Evolutionary conservation across 2,329 filamentous ascomycete genomes (phyloP).

Genomic region (Penicillium hesseltinei): DNA sequence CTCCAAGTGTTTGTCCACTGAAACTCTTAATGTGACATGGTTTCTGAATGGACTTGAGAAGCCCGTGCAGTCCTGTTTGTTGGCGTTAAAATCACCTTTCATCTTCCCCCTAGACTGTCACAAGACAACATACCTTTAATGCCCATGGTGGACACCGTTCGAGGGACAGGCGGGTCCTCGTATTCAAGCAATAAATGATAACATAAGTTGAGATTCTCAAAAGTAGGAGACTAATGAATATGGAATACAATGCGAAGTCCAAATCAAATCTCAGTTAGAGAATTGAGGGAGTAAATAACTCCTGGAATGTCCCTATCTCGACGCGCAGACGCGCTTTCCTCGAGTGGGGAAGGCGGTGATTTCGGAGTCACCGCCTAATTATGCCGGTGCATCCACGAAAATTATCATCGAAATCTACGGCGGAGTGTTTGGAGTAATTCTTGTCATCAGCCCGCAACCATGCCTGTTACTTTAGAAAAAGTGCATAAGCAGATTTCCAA

Average conservation of each 20-base stretch:
- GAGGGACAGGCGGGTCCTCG: conserved; percentile 30
- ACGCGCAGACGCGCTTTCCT: conserved; percentile 36
- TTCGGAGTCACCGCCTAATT: conserved; percentile 32
- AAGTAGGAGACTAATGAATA: conserved; percentile 7
- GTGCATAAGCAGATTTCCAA: conserved; percentile 86
- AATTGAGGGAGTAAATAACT: conserved; percentile 17
- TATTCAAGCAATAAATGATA: conserved; percentile 26
- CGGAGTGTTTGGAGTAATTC: conserved; percentile 3
- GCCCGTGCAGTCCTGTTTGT: conserved; percentile 71
- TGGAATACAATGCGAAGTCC: conserved; percentile 5
- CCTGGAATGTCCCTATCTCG: conserved; percentile 35
- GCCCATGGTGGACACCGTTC: conserved; percentile 40
- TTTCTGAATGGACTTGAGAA: conserved; percentile 95
- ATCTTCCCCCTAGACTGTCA: background rate
- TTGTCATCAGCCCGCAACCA: conserved; percentile 37
- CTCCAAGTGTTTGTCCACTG: conserved; percentile 81
- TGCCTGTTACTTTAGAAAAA: conserved; percentile 73
- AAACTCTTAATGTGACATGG: conserved; percentile 84
- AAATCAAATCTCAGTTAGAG: conserved; percentile 9
- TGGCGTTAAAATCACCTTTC: conserved; percentile 5
- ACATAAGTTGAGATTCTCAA: conserved; percentile 16
- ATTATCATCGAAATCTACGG: conserved; percentile 14
- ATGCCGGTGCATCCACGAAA: conserved; percentile 32
- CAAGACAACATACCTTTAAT: conserved; percentile 42
- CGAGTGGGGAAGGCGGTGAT: conserved; percentile 22